Base-by-base conservation (phyloP, 2,329 filamentous ascomycete species). In the Phialophora macrospora region DNA sequence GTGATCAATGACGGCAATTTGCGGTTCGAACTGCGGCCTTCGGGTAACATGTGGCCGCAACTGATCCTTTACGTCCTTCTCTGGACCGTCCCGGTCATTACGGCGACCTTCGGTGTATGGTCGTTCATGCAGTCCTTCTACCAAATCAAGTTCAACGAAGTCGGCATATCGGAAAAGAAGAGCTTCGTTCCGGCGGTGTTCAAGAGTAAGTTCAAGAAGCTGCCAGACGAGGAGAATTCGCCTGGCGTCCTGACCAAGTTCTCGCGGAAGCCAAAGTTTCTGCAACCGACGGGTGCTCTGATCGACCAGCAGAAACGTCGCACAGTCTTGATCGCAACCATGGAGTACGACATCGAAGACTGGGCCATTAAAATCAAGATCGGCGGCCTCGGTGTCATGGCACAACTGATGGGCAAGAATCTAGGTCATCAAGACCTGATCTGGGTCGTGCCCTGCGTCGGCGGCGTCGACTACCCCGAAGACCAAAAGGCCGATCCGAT, bases 321-420 rank as follows among this genome's bases (percentile, higher is more conserved):
- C n/a, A 88, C 83, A 34, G 84, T 89, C 1, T 80, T 90, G 24
- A 88, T 90, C 60, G 88, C 87, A 12, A 90, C 88, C 6, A 89
- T 90, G 85, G 88, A 90, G 75, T 90, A 90, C 75, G 87, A 90
- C 67, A 89, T 90, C 66, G 85, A 88, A 62, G 88, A 90, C 73
- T 90, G 88, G 85, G 81, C 77, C 3, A 87, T 90, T 77, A 90
- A 88, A 76, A 87, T 90, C 77, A 90, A 90, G 77, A 90, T 90
- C 55, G 88, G 88, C 66, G 88, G 88, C 66, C 80, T 90, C 4
- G 88, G 88, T 74, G 87, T 89, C 67, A 90, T 90, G 87, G 87
- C 88, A 38, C 85, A 88, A 70, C 78, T 90, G 1, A 90, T 90
- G 87, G 85, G 85, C 20, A 87, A 88, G 73, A 84, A 87, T 60